Base-by-base conservation (phyloP, 2,329 filamentous ascomycete genomes). In the Westerdykella aurantiaca region DNA sequence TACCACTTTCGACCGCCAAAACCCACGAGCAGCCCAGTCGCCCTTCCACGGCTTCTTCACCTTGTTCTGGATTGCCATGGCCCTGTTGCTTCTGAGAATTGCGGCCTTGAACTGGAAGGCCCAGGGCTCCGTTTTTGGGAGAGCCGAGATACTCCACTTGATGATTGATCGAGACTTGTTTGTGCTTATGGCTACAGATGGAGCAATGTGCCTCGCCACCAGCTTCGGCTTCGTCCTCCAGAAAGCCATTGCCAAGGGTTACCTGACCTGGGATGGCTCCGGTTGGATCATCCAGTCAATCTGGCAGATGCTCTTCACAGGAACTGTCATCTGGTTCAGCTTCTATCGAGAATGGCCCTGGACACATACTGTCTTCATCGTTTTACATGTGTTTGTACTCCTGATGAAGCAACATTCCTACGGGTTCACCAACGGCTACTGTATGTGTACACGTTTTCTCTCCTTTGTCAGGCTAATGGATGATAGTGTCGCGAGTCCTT, bases 331-430 rank as follows among this genome's bases (percentile, higher is more conserved):
- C 5, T 78, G 76, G 41, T 79, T 85, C 70, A 83, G 85, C 0
- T 75, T 85, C 39, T 76, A 81, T 57, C 76, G 85, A 4, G 79
- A 88, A 40, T 91, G 86, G 86, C 83, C 85, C 1, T 90, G 86
- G 86, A 87, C 86, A 12, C 86, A 88, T 57, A 87, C 84, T 1
- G 82, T 88, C 14, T 88, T 86, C 63, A 85, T 87, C 40, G 81
- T 86, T 9, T 70, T 90, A 14, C 85, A 90, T 58, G 81, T 81
- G 12, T 69, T 90, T 43, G 79, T 85, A 5, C 84, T 89, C 75
- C 62, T 90, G 18, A 90, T 90, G 86, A 91, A 91, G 70, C 85
- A 88, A 66, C 86, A 89, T 61, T 85, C 82, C 14, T 89, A 87
- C 57, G 77, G 83, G 4, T 88, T 87, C 53, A 89, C 88, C 65